A percentile compares a stretch with the other conserved stretches of the same genome.
Evolutionary conservation across 352 stramenopile genomes (phyloP).

Genomic region (Phytopythium boreale): DNA sequence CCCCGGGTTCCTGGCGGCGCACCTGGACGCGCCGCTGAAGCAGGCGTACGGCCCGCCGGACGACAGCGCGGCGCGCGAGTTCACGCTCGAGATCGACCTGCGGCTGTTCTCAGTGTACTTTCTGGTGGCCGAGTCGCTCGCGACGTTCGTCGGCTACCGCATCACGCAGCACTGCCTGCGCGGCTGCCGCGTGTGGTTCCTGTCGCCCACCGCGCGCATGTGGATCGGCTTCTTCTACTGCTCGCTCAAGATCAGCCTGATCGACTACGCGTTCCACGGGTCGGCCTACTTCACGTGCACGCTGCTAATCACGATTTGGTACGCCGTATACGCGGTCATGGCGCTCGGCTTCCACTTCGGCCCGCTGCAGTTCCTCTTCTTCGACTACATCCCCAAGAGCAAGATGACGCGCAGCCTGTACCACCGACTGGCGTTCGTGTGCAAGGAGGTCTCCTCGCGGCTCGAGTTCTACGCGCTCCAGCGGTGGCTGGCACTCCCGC

Average conservation of each 20-base stretch:
- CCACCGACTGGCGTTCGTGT: constrained; percentile 34
- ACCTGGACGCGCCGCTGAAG: constrained; percentile 11
- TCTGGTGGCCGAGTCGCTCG: constrained; percentile 64
- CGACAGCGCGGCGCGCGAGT: constrained; percentile 26
- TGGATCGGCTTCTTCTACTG: constrained; percentile 73
- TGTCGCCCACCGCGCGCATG: constrained; percentile 58
- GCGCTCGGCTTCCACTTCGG: constrained; percentile 79
- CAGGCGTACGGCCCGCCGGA: constrained; percentile 48
- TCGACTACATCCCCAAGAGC: constrained; percentile 55
- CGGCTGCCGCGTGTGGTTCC: constrained; percentile 58
- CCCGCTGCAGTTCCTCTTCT: constrained; percentile 77
- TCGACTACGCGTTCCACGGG: constrained; percentile 79
- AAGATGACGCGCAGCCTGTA: constrained; percentile 55
- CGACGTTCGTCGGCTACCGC: constrained; percentile 76
- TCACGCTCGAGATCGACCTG: constrained; percentile 51
- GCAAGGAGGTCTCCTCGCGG: constrained; percentile 35
- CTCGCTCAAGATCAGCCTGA: constrained; percentile 76
- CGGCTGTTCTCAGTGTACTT: constrained; percentile 82
- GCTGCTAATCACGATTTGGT: constrained; percentile 60
- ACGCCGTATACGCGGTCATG: constrained; percentile 60
- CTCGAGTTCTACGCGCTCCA: constrained; percentile 55
- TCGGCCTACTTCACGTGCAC: constrained; percentile 66
- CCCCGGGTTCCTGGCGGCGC: constrained; percentile 39
- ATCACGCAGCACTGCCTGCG: constrained; percentile 78
- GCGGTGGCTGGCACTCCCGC: constrained; percentile 42